These are phyloP conservation scores for Saccharomyces kudriavzevii DNA, from an alignment of 805 yeast genomes.

Conservation along the genomic window DNA sequence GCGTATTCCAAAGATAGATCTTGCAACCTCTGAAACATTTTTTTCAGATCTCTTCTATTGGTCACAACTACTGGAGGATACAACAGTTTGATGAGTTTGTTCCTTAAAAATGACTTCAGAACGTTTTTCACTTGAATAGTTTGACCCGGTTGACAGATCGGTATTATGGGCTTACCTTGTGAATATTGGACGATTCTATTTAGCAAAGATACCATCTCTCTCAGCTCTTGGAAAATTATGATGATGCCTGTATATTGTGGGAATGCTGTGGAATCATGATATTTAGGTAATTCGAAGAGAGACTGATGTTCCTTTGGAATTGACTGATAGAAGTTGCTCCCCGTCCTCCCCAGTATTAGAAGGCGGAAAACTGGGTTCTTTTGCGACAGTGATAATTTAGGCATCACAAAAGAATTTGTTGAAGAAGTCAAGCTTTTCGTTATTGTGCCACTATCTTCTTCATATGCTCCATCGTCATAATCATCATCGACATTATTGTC, in stretches of 20 bases:
- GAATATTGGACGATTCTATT: slow-evolving; percentile 18
- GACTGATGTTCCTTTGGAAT: slow-evolving; percentile 19
- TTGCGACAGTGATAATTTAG: slow-evolving; percentile 21
- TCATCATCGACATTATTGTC: neutral
- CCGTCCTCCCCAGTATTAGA: slow-evolving; percentile 24
- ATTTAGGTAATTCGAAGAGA: slow-evolving; percentile 18
- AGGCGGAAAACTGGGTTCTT: slow-evolving; percentile 17
- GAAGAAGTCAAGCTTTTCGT: slow-evolving; percentile 23
- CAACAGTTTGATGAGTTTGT: slow-evolving; percentile 16
- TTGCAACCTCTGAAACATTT: slow-evolving; percentile 16
- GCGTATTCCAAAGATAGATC: slow-evolving; percentile 6
- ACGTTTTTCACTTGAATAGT: slow-evolving; percentile 21
- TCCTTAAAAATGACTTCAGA: slow-evolving; percentile 15
- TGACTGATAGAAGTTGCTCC: slow-evolving; percentile 17
- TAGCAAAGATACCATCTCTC: slow-evolving; percentile 17
- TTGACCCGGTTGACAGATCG: slow-evolving; percentile 25
- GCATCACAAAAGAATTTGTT: slow-evolving; percentile 29
- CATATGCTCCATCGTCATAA: slow-evolving; percentile 3
- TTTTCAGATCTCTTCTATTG: slow-evolving; percentile 17
- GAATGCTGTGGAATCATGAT: slow-evolving; percentile 13
- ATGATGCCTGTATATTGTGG: slow-evolving; percentile 15
- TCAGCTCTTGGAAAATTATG: slow-evolving; percentile 20
- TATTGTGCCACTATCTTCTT: slow-evolving; percentile 17
- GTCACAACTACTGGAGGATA: slow-evolving; percentile 20
- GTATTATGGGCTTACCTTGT: slow-evolving; percentile 16